These are phyloP conservation scores for Leptoxyphium fumago DNA, from an alignment of 2,329 filamentous ascomycete species.

Conservation along the genomic window DNA sequence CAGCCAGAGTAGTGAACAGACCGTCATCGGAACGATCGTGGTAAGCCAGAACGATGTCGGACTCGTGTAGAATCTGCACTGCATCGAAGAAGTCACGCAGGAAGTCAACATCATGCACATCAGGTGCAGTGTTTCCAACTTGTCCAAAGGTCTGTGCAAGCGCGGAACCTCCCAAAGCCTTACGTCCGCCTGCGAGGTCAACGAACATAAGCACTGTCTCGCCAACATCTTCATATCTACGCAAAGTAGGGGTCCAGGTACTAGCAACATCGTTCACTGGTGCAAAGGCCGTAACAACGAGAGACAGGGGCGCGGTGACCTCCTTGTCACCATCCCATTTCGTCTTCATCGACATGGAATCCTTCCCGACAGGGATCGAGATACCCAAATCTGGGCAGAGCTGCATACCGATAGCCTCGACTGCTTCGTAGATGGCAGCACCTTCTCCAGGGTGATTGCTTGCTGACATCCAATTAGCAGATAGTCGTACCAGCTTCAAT, in stretches of 20 bases:
- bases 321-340: conserved; percentile 80
- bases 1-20: conserved; percentile 73
- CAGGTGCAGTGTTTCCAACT: conserved; percentile 69
- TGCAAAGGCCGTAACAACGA: conserved; percentile 82
- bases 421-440: conserved; percentile 82
- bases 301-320: conserved; percentile 80
- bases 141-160: conserved; percentile 80
- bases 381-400: conserved; percentile 82
- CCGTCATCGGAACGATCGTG: conserved; percentile 92
- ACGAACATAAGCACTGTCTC: conserved; percentile 83
- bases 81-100: conserved; percentile 89
- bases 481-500: conserved; percentile 68
- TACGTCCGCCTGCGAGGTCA: conserved; percentile 68
- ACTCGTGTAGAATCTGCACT: conserved; percentile 51
- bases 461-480: conserved; percentile 99
- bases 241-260: conserved; percentile 88
- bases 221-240: conserved; percentile 70
- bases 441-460: conserved; percentile 85
- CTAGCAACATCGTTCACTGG: conserved; percentile 67
- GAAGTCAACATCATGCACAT: conserved; percentile 67
- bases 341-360: conserved; percentile 98
- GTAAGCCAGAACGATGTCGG: conserved; percentile 71
- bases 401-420: conserved; percentile 83
- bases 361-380: conserved; percentile 91
- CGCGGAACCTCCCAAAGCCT: conserved; percentile 78